Base-by-base conservation (phyloP, 768 basidiomycete species). In the Tricholoma sp. region DNA sequence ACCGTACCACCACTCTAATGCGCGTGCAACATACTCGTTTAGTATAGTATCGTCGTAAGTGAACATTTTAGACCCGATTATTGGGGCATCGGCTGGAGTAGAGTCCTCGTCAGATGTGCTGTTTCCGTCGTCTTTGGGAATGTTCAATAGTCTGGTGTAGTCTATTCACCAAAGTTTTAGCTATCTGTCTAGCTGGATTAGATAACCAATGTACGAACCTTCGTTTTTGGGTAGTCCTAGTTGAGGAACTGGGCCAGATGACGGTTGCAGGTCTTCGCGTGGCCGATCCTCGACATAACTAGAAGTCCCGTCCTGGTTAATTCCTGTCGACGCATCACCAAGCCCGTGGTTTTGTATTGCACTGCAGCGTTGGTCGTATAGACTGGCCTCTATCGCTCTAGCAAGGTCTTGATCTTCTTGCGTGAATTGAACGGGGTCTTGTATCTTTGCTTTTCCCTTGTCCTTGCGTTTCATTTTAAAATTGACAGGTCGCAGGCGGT, bases 1-100 rank as follows among this genome's bases (percentile, higher is more conserved):
- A 1, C 91, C 90, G 56, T 78, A 70, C 94, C 94, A 96, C 83
- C 88, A 94, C 50, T 76, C 67, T 2, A 93, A 68, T 0, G 86
- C 74, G 52, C 76, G 76, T 1, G 64, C 61, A 20, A 94, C 69
- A 59, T 88, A 77, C 1, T 58, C 57, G 20, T 84, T 76, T 17
- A 96, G 76, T 44, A 81, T 58, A 0, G 44, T 39, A 8, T 81
- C 73, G 50, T 90, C 74, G 66, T 88, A 76, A 1, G 42, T 20
- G 58, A 95, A 91, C 20, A 66, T 63, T 60, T 80, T 86, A 7
- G 68, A 80, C 12, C 92, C 93, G 24, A 96, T 83, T 36, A 91
- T 80, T 15, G 71, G 69, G 51, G 65, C 65, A 34, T 62, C 56
- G 15, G 68, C 59, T 57, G 33, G 47, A 37, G 60, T 53, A 42